These are phyloP conservation scores for Aspergillus alliaceus DNA, from an alignment of 2,329 filamentous ascomycete genomes.

Conservation along the genomic window DNA sequence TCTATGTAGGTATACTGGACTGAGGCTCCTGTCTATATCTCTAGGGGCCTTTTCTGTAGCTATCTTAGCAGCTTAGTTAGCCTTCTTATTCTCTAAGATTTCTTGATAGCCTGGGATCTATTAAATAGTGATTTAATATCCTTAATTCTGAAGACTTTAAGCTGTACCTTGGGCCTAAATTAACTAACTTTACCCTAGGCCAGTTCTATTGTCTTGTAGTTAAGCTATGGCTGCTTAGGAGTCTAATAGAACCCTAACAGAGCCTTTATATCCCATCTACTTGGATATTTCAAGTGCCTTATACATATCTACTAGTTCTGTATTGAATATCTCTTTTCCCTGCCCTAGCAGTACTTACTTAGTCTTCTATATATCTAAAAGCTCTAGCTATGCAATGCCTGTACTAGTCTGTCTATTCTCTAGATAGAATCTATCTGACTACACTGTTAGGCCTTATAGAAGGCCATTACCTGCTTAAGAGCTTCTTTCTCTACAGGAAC, in stretches of 20 bases:
- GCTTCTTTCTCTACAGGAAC: neutral
- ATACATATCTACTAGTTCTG: neutral
- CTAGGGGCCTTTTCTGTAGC: no score
- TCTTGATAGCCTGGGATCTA: neutral
- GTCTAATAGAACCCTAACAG: no score
- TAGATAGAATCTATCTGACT: neutral
- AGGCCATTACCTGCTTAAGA: neutral
- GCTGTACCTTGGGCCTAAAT: neutral
- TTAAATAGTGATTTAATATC: neutral
- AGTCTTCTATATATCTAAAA: neutral
- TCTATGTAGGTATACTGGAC: no score
- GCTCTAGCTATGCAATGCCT: neutral
- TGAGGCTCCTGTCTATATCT: no score
- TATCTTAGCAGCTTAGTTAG: no score
- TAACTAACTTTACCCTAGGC: neutral
- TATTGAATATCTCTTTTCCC: neutral
- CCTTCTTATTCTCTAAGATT: neutral
- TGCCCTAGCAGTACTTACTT: neutral
- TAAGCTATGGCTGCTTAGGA: no score
- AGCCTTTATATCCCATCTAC: no score
- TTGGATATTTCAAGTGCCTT: neutral
- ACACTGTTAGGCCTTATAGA: neutral
- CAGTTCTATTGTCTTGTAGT: no score
- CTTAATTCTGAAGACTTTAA: no score
- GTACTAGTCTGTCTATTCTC: neutral